Evolutionary conservation across 2,329 filamentous ascomycete species (phyloP).

Genomic region (Fusarium transvaalense): DNA sequence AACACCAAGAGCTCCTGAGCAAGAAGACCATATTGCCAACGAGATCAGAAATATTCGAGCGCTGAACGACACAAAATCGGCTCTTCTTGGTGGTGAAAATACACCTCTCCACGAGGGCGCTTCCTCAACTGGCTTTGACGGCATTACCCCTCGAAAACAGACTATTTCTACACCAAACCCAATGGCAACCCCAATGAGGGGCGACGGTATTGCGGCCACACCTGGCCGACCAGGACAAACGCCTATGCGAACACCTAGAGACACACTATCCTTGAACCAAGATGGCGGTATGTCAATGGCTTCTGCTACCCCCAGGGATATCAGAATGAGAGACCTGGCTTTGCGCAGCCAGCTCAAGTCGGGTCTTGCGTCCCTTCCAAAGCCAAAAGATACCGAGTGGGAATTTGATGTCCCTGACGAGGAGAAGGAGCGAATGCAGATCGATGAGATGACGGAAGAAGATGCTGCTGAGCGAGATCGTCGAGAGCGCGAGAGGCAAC

Average conservation of each 20-base stretch:
- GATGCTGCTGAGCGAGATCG: constrained; percentile 80
- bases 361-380: constrained; percentile 85
- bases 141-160: constrained; percentile 83
- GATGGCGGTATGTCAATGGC: constrained; percentile 76
- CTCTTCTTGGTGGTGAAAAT: constrained; percentile 92
- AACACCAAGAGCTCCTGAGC: constrained; percentile 89
- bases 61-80: constrained; percentile 93
- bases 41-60: constrained; percentile 95
- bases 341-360: constrained; percentile 76
- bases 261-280: constrained; percentile 86
- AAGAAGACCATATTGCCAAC: constrained; percentile 96
- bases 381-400: constrained; percentile 93
- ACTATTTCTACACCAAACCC: constrained; percentile 93
- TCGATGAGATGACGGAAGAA: constrained; percentile 65
- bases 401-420: constrained; percentile 94
- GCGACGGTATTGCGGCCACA: constrained; percentile 75
- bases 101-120: constrained; percentile 85
- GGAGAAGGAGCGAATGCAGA: constrained; percentile 68
- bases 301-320: constrained; percentile 81
- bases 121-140: constrained; percentile 88
- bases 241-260: constrained; percentile 87
- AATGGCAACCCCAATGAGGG: constrained; percentile 87
- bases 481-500: constrained; percentile 78
- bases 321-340: constrained; percentile 77
- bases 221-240: constrained; percentile 80